Conservation (phyloP, 768 basidiomycete species). For the Phlegmacium glaucopus region DNA sequence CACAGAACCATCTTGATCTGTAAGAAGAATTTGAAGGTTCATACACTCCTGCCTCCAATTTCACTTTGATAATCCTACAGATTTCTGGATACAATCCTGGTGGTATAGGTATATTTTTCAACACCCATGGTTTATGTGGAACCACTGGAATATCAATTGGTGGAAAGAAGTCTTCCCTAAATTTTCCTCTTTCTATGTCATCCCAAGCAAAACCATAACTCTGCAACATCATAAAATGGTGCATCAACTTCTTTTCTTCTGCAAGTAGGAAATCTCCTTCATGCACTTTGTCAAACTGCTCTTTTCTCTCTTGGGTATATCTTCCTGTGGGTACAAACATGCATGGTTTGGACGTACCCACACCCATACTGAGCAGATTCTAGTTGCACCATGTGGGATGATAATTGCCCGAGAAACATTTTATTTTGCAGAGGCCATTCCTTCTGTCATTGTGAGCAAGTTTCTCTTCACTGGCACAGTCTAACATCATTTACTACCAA, state of each 20-base stretch:
- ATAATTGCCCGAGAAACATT: conserved; percentile 22
- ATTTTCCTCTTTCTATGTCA: conserved; percentile 28
- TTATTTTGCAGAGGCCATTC: conserved; percentile 19
- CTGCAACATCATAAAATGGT: conserved; percentile 21
- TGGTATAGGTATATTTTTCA: conserved; percentile 28
- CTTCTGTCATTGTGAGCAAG: conserved; percentile 17
- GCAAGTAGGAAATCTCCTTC: no score
- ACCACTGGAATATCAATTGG: conserved; percentile 29
- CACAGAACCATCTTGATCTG: conserved; percentile 15
- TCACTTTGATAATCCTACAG: background rate
- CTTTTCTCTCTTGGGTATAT: no score
- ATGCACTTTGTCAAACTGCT: no score
- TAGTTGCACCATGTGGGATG: conserved; percentile 28
- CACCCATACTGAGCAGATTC: conserved; percentile 28
- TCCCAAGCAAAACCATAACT: conserved; percentile 7
- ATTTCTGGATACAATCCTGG: conserved; percentile 14
- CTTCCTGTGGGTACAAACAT: no score
- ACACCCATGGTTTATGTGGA: conserved; percentile 23
- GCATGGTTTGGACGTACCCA: conserved; percentile 20
- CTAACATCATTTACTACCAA: no score
- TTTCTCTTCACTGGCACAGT: conserved; percentile 4
- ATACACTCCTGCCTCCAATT: conserved; percentile 4
- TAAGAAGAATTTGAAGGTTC: conserved; percentile 14
- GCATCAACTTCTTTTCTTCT: no score
- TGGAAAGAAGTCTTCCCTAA: conserved; percentile 27